Conservation (phyloP, 495 filamentous ascomycete genomes). For the Penicillium riverlandense region DNA sequence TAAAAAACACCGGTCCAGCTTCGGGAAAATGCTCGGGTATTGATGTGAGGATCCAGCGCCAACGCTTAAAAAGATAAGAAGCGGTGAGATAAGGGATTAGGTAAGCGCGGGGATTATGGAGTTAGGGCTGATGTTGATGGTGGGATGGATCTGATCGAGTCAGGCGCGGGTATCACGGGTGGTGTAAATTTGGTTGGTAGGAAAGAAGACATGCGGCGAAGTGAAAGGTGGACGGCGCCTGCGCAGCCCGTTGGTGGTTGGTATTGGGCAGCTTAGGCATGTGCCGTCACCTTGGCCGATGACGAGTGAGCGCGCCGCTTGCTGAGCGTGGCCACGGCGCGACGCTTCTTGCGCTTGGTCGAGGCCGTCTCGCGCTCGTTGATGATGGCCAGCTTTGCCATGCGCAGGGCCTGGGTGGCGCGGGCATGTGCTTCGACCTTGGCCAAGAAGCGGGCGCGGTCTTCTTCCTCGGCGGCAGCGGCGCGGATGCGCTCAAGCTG, state of each 20-base stretch:
- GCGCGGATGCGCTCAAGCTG: constrained; percentile 35
- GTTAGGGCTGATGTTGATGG: background rate
- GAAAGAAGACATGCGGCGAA: background rate
- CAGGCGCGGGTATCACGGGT: constrained; percentile 12
- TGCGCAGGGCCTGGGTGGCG: constrained; percentile 34
- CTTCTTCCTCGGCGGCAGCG: constrained; percentile 29
- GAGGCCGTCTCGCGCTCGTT: constrained; percentile 20
- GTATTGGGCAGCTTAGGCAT: constrained; percentile 1
- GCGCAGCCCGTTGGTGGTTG: constrained; percentile 9
- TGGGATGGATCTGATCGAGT: background rate
- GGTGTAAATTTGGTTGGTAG: background rate
- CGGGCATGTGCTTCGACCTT: constrained; percentile 40
- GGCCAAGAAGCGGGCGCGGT: constrained; percentile 37
- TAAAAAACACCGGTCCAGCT: constrained; percentile 18
- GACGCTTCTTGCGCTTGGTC: constrained; percentile 36
- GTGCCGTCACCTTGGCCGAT: constrained; percentile 9
- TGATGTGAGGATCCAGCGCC: constrained; percentile 4
- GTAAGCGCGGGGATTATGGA: constrained; percentile 18
- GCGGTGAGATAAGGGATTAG: constrained; percentile 23
- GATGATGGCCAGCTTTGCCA: constrained; percentile 25
- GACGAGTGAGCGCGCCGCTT: constrained; percentile 33
- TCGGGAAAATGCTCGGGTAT: constrained; percentile 10
- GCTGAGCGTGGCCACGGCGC: constrained; percentile 13
- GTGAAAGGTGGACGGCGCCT: constrained; percentile 11
- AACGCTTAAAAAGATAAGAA: constrained; percentile 3